Evolutionary conservation across 345 rosid species (phyloP), one percentile per base, ranked within the genome.

Genomic region (Euphorbia peplus): DNA sequence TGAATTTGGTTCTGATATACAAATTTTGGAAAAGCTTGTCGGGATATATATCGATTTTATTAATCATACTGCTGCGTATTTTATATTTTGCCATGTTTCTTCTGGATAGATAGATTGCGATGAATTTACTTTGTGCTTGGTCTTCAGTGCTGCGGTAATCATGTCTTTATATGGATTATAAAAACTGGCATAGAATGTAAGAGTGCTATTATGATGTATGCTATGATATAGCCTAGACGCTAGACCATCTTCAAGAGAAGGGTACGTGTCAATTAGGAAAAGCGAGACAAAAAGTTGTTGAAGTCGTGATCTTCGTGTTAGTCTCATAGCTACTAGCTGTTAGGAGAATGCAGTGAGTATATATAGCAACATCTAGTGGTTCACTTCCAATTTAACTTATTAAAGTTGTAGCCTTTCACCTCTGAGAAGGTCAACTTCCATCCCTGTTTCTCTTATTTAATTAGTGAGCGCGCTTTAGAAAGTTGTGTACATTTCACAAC

Each of bases 11-110:
- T 22, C 7, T 16, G 60, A 56, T 57, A 47, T 57, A 47, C 15
- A 32, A 42, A 56, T 46, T 47, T 71, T 72, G 19, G 35, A 18
- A n/a, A 60, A 69, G 32, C 32, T 46, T 58, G 28, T 29, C 18
- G 30, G 37, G 64, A 1, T 70, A 16, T 19, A 59, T 60, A 32
- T 2, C 24, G 24, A 54, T 66, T 35, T 39, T 50, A 51, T 28
- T 7, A 14, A 44, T 67, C 21, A 21, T 19, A 53, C 37, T 54
- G 19, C 51, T 53, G 70, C 52, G 12, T 32, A 4, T 51, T 19
- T 51, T 10, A 11, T 32, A 1, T 16, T 14, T 35, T 4, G 14
- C 51, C 1, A 35, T 2, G 14, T 35, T 29, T 66, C n/a, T 28
- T 11, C 11, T 52, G 59, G 42, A 11, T 32, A 39, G 42, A 39